Evolutionary conservation across 1,284 basidiomycete genomes (phyloP), one percentile per base, ranked within the genome.

Genomic region (Sphaerobolus stellatus): DNA sequence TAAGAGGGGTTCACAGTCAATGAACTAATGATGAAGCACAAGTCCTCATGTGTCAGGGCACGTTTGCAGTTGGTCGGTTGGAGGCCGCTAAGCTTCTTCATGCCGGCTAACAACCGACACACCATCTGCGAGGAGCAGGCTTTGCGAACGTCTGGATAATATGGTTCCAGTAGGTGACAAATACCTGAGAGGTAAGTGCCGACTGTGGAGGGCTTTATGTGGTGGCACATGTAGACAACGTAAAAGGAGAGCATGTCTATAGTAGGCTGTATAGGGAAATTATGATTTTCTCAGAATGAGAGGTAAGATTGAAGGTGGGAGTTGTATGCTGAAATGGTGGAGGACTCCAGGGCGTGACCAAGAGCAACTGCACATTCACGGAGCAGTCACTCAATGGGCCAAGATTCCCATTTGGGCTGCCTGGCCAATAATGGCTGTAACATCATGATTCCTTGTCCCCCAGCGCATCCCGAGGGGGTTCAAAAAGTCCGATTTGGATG

Each of bases 101-200:
- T n/a, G n/a, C n/a, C n/a, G n/a, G n/a, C n/a, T n/a, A n/a, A n/a
- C 11, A n/a, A 11, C 11, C 33, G 33, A n/a, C 11, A 36, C 33
- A 36, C 33, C n/a, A n/a, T n/a, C n/a, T n/a, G n/a, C n/a, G n/a
- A n/a, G n/a, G n/a, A n/a, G n/a, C n/a, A n/a, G n/a, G n/a, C n/a
- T n/a, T n/a, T n/a, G n/a, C n/a, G n/a, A n/a, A n/a, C n/a, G n/a
- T n/a, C n/a, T n/a, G n/a, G n/a, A n/a, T n/a, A n/a, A n/a, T n/a
- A n/a, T n/a, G n/a, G n/a, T n/a, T n/a, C n/a, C n/a, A n/a, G n/a
- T n/a, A n/a, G n/a, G n/a, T n/a, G n/a, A n/a, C n/a, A n/a, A n/a
- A n/a, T n/a, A n/a, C n/a, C n/a, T n/a, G 74, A 75, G 0, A 78
- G 68, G 61, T 77, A 78, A 2, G 64, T 58, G 6, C 61, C 52